Evolutionary conservation across 129 eudicot species (phyloP).

Genomic region (Centaurea solstitialis): DNA sequence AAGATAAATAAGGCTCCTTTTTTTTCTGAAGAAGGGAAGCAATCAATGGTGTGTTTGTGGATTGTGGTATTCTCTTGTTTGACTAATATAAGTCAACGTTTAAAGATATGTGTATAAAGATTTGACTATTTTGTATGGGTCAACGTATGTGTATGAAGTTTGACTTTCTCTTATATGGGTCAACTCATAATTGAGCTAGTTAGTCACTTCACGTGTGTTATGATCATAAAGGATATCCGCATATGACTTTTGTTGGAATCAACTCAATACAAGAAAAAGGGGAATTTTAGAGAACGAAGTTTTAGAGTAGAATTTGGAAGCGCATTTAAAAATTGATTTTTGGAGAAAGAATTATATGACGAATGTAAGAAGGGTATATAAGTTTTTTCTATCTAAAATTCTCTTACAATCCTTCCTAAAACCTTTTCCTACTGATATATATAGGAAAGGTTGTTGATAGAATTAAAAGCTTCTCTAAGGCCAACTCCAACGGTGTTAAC

Average conservation of each 20-base stretch:
- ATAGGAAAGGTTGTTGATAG: too few species aligned
- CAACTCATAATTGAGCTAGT: background rate
- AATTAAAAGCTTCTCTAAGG: too few species aligned
- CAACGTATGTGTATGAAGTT: slow-evolving; percentile 15
- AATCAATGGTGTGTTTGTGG: slow-evolving; percentile 6
- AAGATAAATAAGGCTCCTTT: slow-evolving; percentile 21
- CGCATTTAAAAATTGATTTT: too few species aligned
- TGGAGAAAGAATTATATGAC: too few species aligned
- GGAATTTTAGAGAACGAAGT: too few species aligned
- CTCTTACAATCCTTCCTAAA: too few species aligned
- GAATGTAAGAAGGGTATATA: too few species aligned
- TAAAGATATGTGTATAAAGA: slow-evolving; percentile 13
- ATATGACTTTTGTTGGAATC: background rate
- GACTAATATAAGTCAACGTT: slow-evolving; percentile 16
- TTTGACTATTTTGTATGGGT: slow-evolving; percentile 13
- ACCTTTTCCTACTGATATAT: too few species aligned
- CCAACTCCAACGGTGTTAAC: too few species aligned
- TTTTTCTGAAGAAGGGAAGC: slow-evolving; percentile 11
- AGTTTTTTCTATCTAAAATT: too few species aligned
- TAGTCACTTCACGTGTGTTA: background rate
- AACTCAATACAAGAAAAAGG: too few species aligned
- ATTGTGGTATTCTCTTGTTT: slow-evolving; percentile 13
- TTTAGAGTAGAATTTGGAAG: too few species aligned
- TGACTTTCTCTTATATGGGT: background rate
- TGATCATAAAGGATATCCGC: background rate